phyloP scores from a whole-genome alignment of 2,329 filamentous ascomycete genomes.

The Alternaria longipes region DNA sequence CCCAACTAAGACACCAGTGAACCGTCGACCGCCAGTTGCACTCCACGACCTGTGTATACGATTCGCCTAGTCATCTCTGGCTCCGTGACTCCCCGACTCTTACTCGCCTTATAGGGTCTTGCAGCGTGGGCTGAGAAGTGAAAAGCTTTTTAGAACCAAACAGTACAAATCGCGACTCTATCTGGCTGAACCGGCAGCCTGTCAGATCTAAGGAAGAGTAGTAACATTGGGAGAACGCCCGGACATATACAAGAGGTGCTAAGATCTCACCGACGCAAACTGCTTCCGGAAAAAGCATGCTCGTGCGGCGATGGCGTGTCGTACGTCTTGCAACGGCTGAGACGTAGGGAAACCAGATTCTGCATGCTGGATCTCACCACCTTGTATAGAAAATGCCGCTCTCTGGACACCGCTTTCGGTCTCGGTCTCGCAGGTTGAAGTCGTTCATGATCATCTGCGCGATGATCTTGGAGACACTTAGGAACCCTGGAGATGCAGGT shows the following conservation, averaged over 20 bases:
- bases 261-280: conserved; percentile 1
- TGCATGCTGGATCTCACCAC: not conserved
- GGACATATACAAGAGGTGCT: not conserved
- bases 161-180: not conserved
- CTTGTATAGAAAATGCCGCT: not conserved
- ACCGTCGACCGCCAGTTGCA: not conserved
- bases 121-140: not conserved
- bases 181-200: not conserved
- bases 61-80: not conserved
- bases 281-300: not conserved
- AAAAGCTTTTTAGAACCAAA: not conserved
- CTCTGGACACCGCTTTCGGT: not conserved
- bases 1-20: not conserved
- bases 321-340: not conserved
- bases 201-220: not conserved
- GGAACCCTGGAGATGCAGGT: not conserved
- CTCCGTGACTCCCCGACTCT: not conserved
- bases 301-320: not conserved
- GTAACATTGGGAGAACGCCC: not conserved
- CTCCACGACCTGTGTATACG: not conserved
- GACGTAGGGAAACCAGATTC: not conserved
- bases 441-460: not conserved
- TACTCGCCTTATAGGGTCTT: not conserved
- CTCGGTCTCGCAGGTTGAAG: not conserved
- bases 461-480: not conserved